Percentiles rank a stretch among this genome's conserved stretches.
Evolutionary conservation across 345 rosid species (phyloP).

Genomic region (Arabidopsis thaliana): DNA sequence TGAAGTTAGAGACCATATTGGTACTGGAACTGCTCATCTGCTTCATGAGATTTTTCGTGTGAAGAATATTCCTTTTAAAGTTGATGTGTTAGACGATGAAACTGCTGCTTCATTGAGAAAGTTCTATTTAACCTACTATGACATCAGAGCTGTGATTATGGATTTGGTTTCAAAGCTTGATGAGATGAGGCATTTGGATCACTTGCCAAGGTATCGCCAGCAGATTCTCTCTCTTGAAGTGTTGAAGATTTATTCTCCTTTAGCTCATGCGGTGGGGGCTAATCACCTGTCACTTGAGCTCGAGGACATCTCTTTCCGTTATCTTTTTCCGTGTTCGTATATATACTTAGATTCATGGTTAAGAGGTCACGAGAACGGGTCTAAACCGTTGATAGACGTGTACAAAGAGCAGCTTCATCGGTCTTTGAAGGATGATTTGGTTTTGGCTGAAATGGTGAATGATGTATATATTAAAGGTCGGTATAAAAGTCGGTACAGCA

Average conservation of each 20-base stretch:
- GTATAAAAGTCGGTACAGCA: slow-evolving; percentile 85
- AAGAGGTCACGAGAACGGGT: slow-evolving; percentile 65
- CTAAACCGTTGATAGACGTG: slow-evolving; percentile 63
- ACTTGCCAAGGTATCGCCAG: slow-evolving; percentile 77
- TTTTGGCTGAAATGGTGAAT: slow-evolving; percentile 60
- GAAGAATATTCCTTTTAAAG: slow-evolving; percentile 65
- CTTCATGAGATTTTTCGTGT: slow-evolving; percentile 84
- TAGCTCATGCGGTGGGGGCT: slow-evolving; percentile 85
- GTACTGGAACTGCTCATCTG: slow-evolving; percentile 81
- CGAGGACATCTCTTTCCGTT: slow-evolving; percentile 82
- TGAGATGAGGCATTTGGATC: slow-evolving; percentile 81
- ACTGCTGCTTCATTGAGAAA: slow-evolving; percentile 76
- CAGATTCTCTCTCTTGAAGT: slow-evolving; percentile 77
- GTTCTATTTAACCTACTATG: slow-evolving; percentile 88
- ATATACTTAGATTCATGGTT: slow-evolving; percentile 85
- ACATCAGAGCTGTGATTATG: slow-evolving; percentile 81
- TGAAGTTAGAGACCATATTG: slow-evolving; percentile 70
- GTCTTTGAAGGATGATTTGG: slow-evolving; percentile 59
- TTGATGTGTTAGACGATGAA: slow-evolving; percentile 77
- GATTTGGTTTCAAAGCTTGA: slow-evolving; percentile 84
- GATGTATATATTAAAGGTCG: slow-evolving; percentile 74
- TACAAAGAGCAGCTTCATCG: slow-evolving; percentile 69
- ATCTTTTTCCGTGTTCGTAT: slow-evolving; percentile 84
- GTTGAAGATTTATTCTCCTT: slow-evolving; percentile 79
- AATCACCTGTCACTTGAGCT: slow-evolving; percentile 73